Percentiles rank a stretch among this genome's conserved stretches.
Conservation (phyloP, 2,329 filamentous ascomycete genomes). For the Rhinocladiella mackenziei region DNA sequence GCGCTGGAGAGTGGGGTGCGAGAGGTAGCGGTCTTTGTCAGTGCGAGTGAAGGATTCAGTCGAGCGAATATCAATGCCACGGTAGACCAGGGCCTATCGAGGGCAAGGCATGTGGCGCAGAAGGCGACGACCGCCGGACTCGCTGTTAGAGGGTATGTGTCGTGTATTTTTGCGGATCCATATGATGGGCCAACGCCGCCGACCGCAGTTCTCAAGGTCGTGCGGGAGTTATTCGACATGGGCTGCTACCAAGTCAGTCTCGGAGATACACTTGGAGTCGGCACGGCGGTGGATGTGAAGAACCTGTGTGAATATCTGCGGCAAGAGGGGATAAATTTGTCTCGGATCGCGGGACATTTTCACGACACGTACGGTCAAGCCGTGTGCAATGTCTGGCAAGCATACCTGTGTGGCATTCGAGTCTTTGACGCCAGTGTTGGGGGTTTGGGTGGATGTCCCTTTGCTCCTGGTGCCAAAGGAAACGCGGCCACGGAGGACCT, state of each 20-base stretch:
- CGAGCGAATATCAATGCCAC: slow-evolving; percentile 42
- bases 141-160: slow-evolving; percentile 36
- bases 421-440: slow-evolving; percentile 77
- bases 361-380: slow-evolving; percentile 87
- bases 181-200: slow-evolving; percentile 53
- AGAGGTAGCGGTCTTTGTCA: slow-evolving; percentile 43
- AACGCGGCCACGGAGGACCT: slow-evolving; percentile 83
- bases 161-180: slow-evolving; percentile 43
- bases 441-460: slow-evolving; percentile 79
- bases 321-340: slow-evolving; percentile 56
- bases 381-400: slow-evolving; percentile 74
- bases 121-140: slow-evolving; percentile 32
- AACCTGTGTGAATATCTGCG: slow-evolving; percentile 35
- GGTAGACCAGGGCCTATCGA: slow-evolving; percentile 37
- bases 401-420: slow-evolving; percentile 70
- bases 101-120: slow-evolving; percentile 34
- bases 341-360: slow-evolving; percentile 77
- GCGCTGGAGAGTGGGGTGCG: slow-evolving; percentile 45
- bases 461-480: slow-evolving; percentile 77
- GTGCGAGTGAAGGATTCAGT: slow-evolving; percentile 43
- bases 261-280: slow-evolving; percentile 88
- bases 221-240: slow-evolving; percentile 67
- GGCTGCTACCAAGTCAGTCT: slow-evolving; percentile 88
- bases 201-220: slow-evolving; percentile 48
- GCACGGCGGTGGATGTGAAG: slow-evolving; percentile 51